Base-by-base conservation (phyloP, 306 rosid genomes). In the Begonia loranthoides region DNA sequence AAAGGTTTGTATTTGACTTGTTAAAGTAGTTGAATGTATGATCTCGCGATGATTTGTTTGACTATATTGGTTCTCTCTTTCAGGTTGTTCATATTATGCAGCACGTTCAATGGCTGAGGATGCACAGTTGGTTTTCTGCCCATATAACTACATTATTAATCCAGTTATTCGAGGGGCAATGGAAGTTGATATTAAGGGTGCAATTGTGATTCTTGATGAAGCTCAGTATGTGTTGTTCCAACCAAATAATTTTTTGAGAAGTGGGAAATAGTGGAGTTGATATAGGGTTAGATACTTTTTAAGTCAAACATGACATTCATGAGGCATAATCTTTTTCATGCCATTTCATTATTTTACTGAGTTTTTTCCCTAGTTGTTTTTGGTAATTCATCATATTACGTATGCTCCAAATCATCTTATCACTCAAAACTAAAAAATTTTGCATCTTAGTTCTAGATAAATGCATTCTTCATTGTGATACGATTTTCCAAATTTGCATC, bases 61-160 rank as follows among this genome's bases (percentile, higher is more conserved):
- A 60, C 45, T 28, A 1, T 34, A 46, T 50, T 50, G 45, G 61
- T 36, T 36, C 47, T 38, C 36, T 19, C 55, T 17, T 71, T 50
- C 74, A 84, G 95, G 97, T 53, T 89, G 97, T 69, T 76, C 97
- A 53, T 89, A 84, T 72, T 89, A 89, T 68, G 97, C 94, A 38
- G 95, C 97, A 14, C 94, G 94, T 55, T 60, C 82, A 34, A 75
- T 89, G 97, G 74, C 95, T 39, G 82, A 71, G 21, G 89, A 82
- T 54, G 97, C 97, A 28, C 76, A 77, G 22, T 54, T 89, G 78
- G 89, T 89, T 50, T 89, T 89, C 70, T 89, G 97, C 56, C 97
- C 97, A 49, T 89, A 89, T 65, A 89, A 34, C 70, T 89, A 84
- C 73, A 64, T 89, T 70, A 58, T 89, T 66, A 89, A 79, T 77